Conservation (phyloP, 352 stramenopile genomes). For the Phytophthora cajani region DNA sequence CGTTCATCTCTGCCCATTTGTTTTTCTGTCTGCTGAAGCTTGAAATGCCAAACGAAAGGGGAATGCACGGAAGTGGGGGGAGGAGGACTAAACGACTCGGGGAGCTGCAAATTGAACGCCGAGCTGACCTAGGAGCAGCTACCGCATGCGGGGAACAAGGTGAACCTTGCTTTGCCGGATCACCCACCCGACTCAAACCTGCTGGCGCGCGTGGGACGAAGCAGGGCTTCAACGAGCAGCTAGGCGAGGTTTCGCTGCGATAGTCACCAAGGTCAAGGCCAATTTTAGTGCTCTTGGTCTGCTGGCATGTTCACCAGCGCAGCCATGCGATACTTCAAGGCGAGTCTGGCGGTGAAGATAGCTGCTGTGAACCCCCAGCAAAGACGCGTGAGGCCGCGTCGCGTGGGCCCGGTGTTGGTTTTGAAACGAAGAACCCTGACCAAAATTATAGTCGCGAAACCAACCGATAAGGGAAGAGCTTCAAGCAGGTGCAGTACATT, state of each 20-base stretch:
- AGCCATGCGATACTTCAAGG: conserved; percentile 31
- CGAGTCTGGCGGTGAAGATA: conserved; percentile 26
- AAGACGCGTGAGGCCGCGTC: conserved; percentile 8
- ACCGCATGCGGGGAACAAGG: conserved; percentile 42
- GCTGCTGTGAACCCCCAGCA: conserved; percentile 1
- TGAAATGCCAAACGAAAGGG: not conserved
- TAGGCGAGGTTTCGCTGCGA: conserved; percentile 25
- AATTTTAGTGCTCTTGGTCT: conserved; percentile 41
- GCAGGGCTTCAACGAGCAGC: conserved; percentile 15
- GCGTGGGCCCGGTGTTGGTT: conserved; percentile 29
- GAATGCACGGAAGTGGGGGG: conserved; percentile 2
- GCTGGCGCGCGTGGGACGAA: conserved; percentile 24
- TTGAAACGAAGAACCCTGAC: conserved; percentile 36
- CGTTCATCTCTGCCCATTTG: conserved; percentile 72
- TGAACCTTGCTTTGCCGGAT: conserved; percentile 38
- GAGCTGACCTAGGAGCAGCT: conserved; percentile 18
- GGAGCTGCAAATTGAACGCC: conserved; percentile 2
- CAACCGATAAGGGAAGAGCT: conserved; percentile 9
- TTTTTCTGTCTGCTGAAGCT: conserved; percentile 1
- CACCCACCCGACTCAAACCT: conserved; percentile 17
- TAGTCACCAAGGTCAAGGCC: conserved; percentile 16
- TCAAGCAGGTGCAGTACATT: conserved; percentile 12
- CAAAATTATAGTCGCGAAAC: conserved; percentile 35
- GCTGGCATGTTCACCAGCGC: conserved; percentile 31
- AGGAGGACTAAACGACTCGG: not conserved